Conservation (phyloP, 805 yeast genomes). For the Maudiozyma serrabonitensis region DNA sequence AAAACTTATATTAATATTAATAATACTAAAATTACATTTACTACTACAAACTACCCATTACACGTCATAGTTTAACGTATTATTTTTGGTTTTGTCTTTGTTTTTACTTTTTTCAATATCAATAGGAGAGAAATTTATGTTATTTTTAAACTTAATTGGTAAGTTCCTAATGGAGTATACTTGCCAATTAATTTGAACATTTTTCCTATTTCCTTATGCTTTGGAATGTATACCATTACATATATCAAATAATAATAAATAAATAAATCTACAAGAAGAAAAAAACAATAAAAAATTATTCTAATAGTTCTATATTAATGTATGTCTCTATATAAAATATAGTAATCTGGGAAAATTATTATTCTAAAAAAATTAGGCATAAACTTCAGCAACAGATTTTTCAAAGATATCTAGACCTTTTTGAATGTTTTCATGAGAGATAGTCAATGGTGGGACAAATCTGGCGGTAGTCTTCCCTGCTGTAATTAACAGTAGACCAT, state of each 20-base stretch:
- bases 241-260: conserved; percentile 1
- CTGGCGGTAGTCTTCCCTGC: conserved; percentile 90
- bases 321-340: background rate
- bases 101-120: background rate
- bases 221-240: no score
- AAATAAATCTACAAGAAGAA: background rate
- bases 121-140: no score
- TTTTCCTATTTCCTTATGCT: background rate
- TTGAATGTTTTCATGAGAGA: conserved; percentile 55
- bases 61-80: background rate
- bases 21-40: background rate
- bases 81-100: background rate
- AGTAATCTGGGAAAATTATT: background rate
- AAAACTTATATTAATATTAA: background rate
- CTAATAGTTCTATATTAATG: no score
- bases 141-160: background rate
- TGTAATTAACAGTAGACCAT: conserved; percentile 76
- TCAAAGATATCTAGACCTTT: conserved; percentile 68
- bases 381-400: conserved; percentile 21
- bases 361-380: conserved; percentile 6
- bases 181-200: no score
- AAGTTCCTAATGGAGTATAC: background rate
- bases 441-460: conserved; percentile 86
- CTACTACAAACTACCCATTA: background rate
- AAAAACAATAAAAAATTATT: background rate